Evolutionary conservation across 257 asterid genomes (phyloP), one percentile per base, ranked within the genome.

Genomic region (Linderniella brevidens): DNA sequence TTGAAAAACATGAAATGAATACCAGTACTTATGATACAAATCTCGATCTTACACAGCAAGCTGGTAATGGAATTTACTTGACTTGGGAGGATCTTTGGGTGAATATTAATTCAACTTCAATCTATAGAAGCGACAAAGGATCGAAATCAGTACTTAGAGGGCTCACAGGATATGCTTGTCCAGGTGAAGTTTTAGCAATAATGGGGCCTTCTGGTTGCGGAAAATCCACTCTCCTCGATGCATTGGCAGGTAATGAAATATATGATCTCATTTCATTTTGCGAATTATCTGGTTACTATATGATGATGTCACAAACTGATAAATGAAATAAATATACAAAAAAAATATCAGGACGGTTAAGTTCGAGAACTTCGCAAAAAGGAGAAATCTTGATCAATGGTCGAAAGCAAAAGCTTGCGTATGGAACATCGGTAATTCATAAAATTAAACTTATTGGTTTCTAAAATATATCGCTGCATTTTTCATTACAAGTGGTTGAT

Each of bases 181-280:
- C 88, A 4, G 88, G 83, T 5, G 52, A 67, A 46, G 66, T 67
- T 1, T 55, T 74, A 50, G 83, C 80, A 16, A 46, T 78, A 41
- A 78, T 78, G 88, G 88, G 88, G 9, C 88, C 88, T 46, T 78
- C 88, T 0, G 88, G 88, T 0, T 71, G 70, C 39, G 88, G 88
- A 35, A 78, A 78, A 52, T 78, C 88, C 0, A 78, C 83, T 13
- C 83, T 78, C 11, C 83, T 78, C 16, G 80, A 78, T 44, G 63
- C 83, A 0, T 55, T 67, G 63, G 74, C 68, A 62, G 68, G 68
- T 67, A 66, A 5, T 5, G 6, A 25, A 25, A 25, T 49, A 9
- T n/a, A n/a, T n/a, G n/a, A n/a, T n/a, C n/a, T n/a, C n/a, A n/a
- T n/a, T n/a, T n/a, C n/a, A n/a, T n/a, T n/a, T n/a, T n/a, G n/a